These are phyloP conservation scores for Evansstolkia leycettana DNA, from an alignment of 495 filamentous ascomycete genomes.

Conservation along the genomic window DNA sequence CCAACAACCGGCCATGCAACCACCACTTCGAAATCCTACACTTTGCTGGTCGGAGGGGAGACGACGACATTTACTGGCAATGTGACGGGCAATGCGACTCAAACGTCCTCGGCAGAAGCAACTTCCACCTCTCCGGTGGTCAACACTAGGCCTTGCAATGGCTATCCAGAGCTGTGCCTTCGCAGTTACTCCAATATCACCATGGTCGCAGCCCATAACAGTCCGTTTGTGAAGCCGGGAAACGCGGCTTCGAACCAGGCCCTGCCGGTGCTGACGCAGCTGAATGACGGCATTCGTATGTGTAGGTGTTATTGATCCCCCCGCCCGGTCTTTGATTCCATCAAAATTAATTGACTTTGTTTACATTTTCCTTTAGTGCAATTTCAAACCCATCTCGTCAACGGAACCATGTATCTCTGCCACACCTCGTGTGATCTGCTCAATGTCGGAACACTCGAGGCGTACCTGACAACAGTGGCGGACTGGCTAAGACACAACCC, in stretches of 20 bases:
- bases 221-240: constrained; percentile 57
- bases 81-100: constrained; percentile 29
- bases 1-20: constrained; percentile 8
- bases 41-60: constrained; percentile 25
- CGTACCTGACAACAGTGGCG: constrained; percentile 56
- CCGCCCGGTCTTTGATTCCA: neutral
- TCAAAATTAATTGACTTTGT: neutral
- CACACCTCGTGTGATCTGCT: constrained; percentile 72
- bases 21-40: constrained; percentile 23
- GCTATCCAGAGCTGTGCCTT: constrained; percentile 70
- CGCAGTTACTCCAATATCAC: constrained; percentile 85
- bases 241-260: constrained; percentile 72
- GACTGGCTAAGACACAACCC: constrained; percentile 66
- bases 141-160: constrained; percentile 78
- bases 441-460: constrained; percentile 63
- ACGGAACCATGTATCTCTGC: constrained; percentile 49
- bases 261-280: constrained; percentile 54
- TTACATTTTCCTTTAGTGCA: constrained; percentile 47
- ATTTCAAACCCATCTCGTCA: constrained; percentile 65
- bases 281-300: constrained; percentile 84
- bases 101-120: constrained; percentile 21
- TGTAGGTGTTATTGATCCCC: constrained; percentile 34
- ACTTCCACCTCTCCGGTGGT: constrained; percentile 34
- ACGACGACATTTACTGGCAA: constrained; percentile 28
- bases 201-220: constrained; percentile 77